These are phyloP conservation scores for Cupressus sempervirens DNA, from an alignment of 75 land plant species.

Conservation along the genomic window DNA sequence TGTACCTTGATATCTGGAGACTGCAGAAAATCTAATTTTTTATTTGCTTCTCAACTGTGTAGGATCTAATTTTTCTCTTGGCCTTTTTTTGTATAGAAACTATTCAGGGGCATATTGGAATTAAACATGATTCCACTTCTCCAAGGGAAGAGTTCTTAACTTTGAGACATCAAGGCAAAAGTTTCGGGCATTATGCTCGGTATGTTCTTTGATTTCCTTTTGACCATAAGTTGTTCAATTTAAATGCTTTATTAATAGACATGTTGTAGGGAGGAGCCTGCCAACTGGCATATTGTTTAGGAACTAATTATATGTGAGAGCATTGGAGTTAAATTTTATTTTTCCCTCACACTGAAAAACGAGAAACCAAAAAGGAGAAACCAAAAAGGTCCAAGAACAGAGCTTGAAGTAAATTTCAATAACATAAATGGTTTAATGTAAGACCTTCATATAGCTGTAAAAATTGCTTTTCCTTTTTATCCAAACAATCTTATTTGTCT, in stretches of 20 bases:
- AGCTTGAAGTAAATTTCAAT: not conserved
- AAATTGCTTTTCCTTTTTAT: not conserved
- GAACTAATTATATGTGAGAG: not conserved
- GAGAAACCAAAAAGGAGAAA: too few species aligned
- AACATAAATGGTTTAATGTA: not conserved
- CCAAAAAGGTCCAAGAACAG: not conserved
- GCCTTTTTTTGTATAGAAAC: not conserved
- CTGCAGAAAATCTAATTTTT: not conserved
- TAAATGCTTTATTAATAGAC: not conserved
- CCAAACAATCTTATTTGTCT: not conserved
- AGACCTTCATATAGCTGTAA: not conserved
- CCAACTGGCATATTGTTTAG: not conserved
- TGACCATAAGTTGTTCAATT: not conserved
- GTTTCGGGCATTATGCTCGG: conserved; percentile 9
- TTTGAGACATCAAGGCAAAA: not conserved
- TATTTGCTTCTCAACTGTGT: not conserved
- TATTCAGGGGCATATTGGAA: conserved; percentile 5
- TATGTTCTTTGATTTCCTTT: not conserved
- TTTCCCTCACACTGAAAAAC: not conserved
- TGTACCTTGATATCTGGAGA: not conserved
- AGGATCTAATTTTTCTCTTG: not conserved
- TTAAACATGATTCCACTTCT: not conserved
- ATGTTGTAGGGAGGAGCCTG: not conserved
- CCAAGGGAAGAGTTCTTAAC: not conserved
- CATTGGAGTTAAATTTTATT: not conserved